Base-by-base conservation (phyloP, 345 rosid species). In the Pistacia atlantica region DNA sequence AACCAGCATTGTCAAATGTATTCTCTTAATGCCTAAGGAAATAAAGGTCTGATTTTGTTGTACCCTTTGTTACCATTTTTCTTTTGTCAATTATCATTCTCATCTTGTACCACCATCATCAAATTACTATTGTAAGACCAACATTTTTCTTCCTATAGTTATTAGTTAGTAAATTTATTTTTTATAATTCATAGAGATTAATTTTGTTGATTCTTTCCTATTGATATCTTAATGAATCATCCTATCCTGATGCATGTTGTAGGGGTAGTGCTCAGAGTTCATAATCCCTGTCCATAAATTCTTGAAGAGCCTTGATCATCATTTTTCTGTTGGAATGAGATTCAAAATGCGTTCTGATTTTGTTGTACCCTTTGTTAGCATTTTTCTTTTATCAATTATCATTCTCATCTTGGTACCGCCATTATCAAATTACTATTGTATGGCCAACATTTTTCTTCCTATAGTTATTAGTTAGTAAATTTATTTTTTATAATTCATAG, bases 221-320 rank as follows among this genome's bases (percentile, higher is more conserved):
- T 51, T 37, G 17, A 14, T 66, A 60, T 46, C n/a, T 58, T 65
- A 35, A 62, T 54, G 63, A 8, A 20, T 58, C 17, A 59, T 13
- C 33, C 17, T 58, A 18, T 75, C 73, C 38, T 25, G 28, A 35
- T 37, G 62, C 74, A 18, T 73, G 52, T 65, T 83, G 78, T 79
- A 92, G 99, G 85, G 88, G 85, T 38, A 88, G 86, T 78, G 82
- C 91, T 94, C 98, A 25, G 94, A 89, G 81, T 93, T 94, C 81
- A 83, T 96, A 58, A 69, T 92, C 49, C 94, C 97, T 35, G 81
- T 82, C 28, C 81, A 82, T 8, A 96, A 88, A 70, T 96, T 90
- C 89, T 73, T 90, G 83, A 96, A 90, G 87, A 91, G 95, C 79
- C 87, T 89, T 46, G 87, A 87, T 75, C 89, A 85, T 74, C 83